Base-by-base conservation (phyloP, 345 rosid genomes). In the Kernera saxatilis region DNA sequence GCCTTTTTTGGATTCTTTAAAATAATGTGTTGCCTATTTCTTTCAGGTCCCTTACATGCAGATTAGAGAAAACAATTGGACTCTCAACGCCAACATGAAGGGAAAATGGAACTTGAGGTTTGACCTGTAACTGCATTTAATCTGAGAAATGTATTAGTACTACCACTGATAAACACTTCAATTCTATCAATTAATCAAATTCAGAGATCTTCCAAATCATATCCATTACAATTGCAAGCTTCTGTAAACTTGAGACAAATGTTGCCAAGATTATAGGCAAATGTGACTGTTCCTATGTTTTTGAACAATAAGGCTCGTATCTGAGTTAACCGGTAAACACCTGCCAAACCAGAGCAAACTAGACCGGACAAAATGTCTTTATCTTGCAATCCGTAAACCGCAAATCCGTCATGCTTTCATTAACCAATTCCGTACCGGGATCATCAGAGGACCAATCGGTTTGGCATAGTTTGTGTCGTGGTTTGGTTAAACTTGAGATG, bases 1-100 rank as follows among this genome's bases (percentile, higher is more conserved):
- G 11, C 3, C 5, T n/a, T 6, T 15, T 5, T 50, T 35, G 36
- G 37, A 63, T 53, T 13, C 49, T 54, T 45, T 1, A 43, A 14
- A 39, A 30, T 72, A 23, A 49, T 32, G 17, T 59, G 54, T 59
- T 53, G 22, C 12, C 19, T 51, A 11, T 56, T 27, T 46, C 46
- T 76, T 80, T 61, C 89, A 93, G 98, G 83, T 89, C 26, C 91
- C 97, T 4, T 91, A 93, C 58, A 14, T 91, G 82, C 97, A 91
- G 83, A 78, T 93, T 25, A 86, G 88, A 78, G 98, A 93, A 76
- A 91, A 91, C 70, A 93, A 91, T 64, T 93, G 96, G 97, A 87
- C 96, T 21, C 67, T 93, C 49, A 87, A 85, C 69, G 96, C 86
- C 1, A 91, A 93, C 79, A 59, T 76, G 77, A 87, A 89, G 59